phyloP scores from a whole-genome alignment of 345 rosid species.

The Euclidium syriacum region DNA sequence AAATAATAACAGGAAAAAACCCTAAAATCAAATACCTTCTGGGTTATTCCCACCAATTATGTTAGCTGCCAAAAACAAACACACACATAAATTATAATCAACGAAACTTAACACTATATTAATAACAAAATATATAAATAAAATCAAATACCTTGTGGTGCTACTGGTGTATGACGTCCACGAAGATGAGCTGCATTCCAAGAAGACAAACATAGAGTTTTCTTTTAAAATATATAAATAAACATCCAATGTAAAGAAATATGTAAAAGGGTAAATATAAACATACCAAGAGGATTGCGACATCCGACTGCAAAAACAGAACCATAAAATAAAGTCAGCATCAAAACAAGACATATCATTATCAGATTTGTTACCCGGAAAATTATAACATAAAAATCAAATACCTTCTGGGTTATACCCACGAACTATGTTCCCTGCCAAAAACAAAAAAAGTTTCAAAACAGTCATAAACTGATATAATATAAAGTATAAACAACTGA shows the following conservation, averaged over 20 bases:
- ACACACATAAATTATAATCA: too few species aligned
- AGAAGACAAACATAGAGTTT: too few species aligned
- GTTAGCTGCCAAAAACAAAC: slow-evolving; percentile 1
- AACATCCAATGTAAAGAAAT: too few species aligned
- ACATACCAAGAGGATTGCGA: slow-evolving; percentile 2
- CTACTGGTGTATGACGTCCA: too few species aligned
- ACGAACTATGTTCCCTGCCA: background rate
- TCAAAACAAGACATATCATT: background rate
- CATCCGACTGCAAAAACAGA: background rate
- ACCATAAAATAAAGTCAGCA: slow-evolving; percentile 2
- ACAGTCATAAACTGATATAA: too few species aligned
- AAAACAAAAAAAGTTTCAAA: background rate
- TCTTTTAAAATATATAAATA: too few species aligned
- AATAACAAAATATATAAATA: too few species aligned
- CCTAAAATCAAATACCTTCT: slow-evolving; percentile 4
- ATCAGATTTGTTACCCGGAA: background rate
- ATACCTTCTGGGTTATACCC: slow-evolving; percentile 19
- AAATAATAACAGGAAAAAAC: background rate
- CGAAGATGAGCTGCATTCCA: too few species aligned
- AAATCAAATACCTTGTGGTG: too few species aligned
- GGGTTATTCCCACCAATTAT: slow-evolving; percentile 9
- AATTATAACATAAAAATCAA: background rate
- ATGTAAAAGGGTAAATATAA: background rate
- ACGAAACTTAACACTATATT: too few species aligned
- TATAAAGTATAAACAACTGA: background rate